Conservation (phyloP, 1,139 yeast species). For the Geotrichum citri-aurantii region DNA sequence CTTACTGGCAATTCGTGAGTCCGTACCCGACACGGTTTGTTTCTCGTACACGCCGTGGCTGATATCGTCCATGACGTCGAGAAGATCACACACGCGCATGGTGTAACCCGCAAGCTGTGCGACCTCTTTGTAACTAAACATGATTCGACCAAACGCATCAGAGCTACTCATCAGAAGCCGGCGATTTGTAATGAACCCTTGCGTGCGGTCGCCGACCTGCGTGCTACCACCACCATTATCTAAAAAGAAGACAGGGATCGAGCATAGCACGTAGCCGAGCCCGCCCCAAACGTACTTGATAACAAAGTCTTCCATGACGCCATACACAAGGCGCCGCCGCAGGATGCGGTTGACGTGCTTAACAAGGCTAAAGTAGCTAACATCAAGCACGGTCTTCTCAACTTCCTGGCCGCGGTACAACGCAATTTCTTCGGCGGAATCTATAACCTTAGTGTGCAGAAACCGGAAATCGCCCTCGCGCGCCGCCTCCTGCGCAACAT, state of each 20-base stretch:
- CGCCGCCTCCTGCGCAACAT: conserved; percentile 71
- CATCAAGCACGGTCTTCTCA: conserved; percentile 74
- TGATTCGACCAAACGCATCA: conserved; percentile 81
- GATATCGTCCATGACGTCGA: conserved; percentile 56
- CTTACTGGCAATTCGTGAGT: conserved; percentile 4
- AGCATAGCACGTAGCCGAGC: conserved; percentile 79
- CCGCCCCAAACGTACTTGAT: conserved; percentile 97
- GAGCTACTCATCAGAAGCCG: conserved; percentile 79
- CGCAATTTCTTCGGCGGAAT: conserved; percentile 83
- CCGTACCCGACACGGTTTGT: conserved; percentile 25
- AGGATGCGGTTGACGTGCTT: conserved; percentile 73
- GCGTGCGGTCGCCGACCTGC: conserved; percentile 34
- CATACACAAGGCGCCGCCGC: conserved; percentile 72
- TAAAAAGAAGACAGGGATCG: conserved; percentile 75
- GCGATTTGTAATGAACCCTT: conserved; percentile 81
- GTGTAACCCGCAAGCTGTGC: conserved; percentile 85
- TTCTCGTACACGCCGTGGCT: conserved; percentile 36
- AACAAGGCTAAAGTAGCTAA: conserved; percentile 74
- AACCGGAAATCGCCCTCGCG: conserved; percentile 83
- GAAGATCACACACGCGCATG: conserved; percentile 64
- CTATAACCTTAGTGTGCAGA: conserved; percentile 73
- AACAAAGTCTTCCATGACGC: conserved; percentile 54
- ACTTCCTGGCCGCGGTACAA: conserved; percentile 73
- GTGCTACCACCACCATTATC: conserved; percentile 20
- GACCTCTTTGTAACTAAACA: conserved; percentile 76